A percentile compares a stretch with the other conserved stretches of the same genome.
Conservation (phyloP, 148 eudicot genomes). For the Limonium bicolor region DNA sequence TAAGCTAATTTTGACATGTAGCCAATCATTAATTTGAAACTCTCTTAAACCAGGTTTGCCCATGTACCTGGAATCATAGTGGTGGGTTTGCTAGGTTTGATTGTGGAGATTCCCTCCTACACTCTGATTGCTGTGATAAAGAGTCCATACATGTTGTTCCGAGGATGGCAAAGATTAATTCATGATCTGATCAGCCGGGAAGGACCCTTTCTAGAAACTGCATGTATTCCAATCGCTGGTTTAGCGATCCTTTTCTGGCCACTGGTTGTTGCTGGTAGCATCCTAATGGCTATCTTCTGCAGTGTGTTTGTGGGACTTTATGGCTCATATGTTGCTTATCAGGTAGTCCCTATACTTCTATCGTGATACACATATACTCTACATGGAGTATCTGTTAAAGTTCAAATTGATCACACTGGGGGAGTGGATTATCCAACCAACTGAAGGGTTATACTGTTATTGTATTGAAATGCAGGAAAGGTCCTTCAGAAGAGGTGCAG, state of each 20-base stretch:
- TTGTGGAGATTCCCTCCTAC: conserved; percentile 71
- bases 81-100: conserved; percentile 60
- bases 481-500: conserved; percentile 65
- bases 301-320: conserved; percentile 74
- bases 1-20: too few species aligned
- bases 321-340: conserved; percentile 66
- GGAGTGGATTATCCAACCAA: too few species aligned
- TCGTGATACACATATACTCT: background rate
- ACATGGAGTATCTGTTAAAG: background rate
- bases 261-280: conserved; percentile 52
- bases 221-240: conserved; percentile 91
- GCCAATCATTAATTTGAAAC: too few species aligned
- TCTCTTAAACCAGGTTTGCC: conserved; percentile 38
- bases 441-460: background rate
- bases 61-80: conserved; percentile 76
- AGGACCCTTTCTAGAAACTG: conserved; percentile 91
- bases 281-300: conserved; percentile 47
- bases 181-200: conserved; percentile 79
- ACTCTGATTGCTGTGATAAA: conserved; percentile 61
- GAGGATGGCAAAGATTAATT: conserved; percentile 74
- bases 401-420: too few species aligned
- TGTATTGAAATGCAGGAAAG: conserved; percentile 46
- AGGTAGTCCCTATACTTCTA: conserved; percentile 25
- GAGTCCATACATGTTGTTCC: conserved; percentile 79
- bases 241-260: conserved; percentile 87